Percentiles rank a stretch among this genome's conserved stretches.
Evolutionary conservation across 2,329 filamentous ascomycete species (phyloP).

Genomic region (Neoascochyta sp.): DNA sequence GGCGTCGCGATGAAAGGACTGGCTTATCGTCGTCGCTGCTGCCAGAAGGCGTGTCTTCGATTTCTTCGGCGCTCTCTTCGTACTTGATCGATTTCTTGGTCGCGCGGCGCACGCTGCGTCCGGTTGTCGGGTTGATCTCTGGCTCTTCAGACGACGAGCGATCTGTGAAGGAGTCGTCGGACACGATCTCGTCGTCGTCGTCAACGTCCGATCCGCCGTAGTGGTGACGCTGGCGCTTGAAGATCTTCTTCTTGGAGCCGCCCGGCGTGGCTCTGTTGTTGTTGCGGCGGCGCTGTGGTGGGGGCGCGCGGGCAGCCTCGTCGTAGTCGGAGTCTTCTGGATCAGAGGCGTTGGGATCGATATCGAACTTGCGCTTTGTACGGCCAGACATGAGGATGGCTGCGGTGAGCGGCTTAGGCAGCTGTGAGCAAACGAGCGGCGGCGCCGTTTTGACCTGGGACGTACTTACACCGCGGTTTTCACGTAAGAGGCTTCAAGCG

Average conservation of each 20-base stretch:
- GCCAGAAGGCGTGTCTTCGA: slow-evolving; percentile 39
- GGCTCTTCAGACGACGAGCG: slow-evolving; percentile 44
- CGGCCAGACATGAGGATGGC: slow-evolving; percentile 35
- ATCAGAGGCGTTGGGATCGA: slow-evolving; percentile 40
- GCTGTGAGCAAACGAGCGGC: slow-evolving; percentile 17
- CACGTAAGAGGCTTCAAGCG: slow-evolving; percentile 8
- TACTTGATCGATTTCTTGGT: slow-evolving; percentile 55
- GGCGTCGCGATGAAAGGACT: slow-evolving; percentile 14
- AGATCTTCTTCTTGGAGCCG: slow-evolving; percentile 25
- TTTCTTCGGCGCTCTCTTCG: slow-evolving; percentile 52
- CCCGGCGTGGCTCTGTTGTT: slow-evolving; percentile 21
- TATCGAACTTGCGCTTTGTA: slow-evolving; percentile 40
- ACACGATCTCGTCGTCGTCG: slow-evolving; percentile 48
- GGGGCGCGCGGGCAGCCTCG: slow-evolving; percentile 28
- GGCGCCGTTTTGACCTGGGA: slow-evolving; percentile 4
- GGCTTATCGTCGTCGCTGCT: slow-evolving; percentile 26
- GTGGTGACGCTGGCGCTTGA: slow-evolving; percentile 33
- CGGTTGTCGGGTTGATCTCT: slow-evolving; percentile 54
- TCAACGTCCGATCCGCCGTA: slow-evolving; percentile 38
- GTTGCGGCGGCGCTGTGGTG: slow-evolving; percentile 24
- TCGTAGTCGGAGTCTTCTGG: slow-evolving; percentile 40
- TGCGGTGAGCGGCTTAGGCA: slow-evolving; percentile 19
- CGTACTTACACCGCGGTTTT: slow-evolving; percentile 25
- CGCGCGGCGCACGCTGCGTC: slow-evolving; percentile 54
- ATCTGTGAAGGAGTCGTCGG: slow-evolving; percentile 43